Evolutionary conservation across 1,284 basidiomycete species (phyloP), one percentile per base, ranked within the genome.

Genomic region (Veloboletus limbatus): DNA sequence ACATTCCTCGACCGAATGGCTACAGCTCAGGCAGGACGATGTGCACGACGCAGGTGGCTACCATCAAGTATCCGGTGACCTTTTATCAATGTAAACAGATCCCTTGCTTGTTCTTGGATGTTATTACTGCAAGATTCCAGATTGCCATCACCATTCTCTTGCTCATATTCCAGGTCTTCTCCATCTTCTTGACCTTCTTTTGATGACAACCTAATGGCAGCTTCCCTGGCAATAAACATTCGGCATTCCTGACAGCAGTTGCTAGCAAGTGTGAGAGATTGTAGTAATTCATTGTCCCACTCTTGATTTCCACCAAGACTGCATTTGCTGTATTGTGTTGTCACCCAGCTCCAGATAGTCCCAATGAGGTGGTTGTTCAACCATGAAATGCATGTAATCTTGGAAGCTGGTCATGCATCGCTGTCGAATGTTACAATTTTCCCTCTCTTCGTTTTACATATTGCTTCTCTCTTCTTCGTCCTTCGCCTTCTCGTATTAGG

Each of bases 321-420:
- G 32, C 35, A 54, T 36, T 8, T 43, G 17, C 1, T n/a, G 8
- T 2, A 46, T 26, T 0, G 13, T 25, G 1, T 38, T 6, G 26
- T 55, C 26, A 4, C 37, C 37, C 2, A 54, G 10, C 2, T 40
- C 35, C 4, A 39, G 14, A 5, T 43, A 28, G 4, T 44, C 22
- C 53, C 49, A 54, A 1, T 26, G 0, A 8, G 9, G 0, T 1
- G 45, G 41, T 5, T 0, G 7, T 0, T 35, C 5, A 0, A 17
- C 6, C 1, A 13, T 17, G 2, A 55, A 52, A 5, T 54, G 43
- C 27, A 34, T 18, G 6, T 55, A 54, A 18, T 52, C 18, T 0
- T 3, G 1, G 4, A 40, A 43, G 20, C 44, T 45, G 3, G n/a
- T n/a, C 14, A 41, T 38, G 20, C 40, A 54, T 0, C 1, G 16